A percentile compares a stretch with the other conserved stretches of the same genome.
Evolutionary conservation across 169 alveolate species (phyloP).

Genomic region (Plasmodium coatneyi): DNA sequence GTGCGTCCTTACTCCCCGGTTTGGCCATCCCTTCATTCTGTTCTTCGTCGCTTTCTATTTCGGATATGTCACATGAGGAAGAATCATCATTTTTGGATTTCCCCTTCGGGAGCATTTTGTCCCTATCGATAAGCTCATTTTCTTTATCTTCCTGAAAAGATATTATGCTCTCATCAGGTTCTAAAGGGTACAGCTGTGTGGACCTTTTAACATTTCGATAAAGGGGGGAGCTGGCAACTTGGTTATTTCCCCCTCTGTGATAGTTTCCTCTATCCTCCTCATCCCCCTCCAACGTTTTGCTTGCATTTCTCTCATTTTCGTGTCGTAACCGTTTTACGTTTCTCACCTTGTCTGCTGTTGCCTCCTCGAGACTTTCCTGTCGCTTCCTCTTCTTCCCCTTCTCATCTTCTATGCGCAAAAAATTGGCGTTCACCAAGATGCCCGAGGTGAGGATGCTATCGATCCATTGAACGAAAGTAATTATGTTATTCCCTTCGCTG

Average conservation of each 20-base stretch:
- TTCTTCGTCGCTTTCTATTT: conserved; percentile 75
- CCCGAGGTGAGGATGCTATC: not conserved
- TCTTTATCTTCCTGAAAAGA: not conserved
- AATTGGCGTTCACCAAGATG: not conserved
- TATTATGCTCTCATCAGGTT: not conserved
- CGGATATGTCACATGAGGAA: conserved; percentile 51
- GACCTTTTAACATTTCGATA: not conserved
- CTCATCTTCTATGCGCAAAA: conserved; percentile 1
- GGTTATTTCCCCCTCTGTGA: not conserved
- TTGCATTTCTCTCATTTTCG: not conserved
- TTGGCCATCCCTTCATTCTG: conserved; percentile 57
- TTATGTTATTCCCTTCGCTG: not conserved
- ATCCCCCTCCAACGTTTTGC: not conserved
- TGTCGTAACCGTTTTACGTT: not conserved
- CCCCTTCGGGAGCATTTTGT: not conserved
- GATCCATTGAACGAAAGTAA: conserved; percentile 31
- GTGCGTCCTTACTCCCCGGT: conserved; percentile 12
- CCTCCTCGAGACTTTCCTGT: conserved; percentile 4
- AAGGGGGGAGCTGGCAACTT: not conserved
- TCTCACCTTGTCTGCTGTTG: not conserved
- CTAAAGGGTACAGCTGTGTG: not conserved
- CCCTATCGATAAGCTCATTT: not conserved
- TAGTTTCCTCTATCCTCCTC: not conserved
- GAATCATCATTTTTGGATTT: not conserved
- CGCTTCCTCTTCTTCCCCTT: conserved; percentile 12